Evolutionary conservation across 257 asterid species (phyloP).

Genomic region (Scutellaria galericulata): DNA sequence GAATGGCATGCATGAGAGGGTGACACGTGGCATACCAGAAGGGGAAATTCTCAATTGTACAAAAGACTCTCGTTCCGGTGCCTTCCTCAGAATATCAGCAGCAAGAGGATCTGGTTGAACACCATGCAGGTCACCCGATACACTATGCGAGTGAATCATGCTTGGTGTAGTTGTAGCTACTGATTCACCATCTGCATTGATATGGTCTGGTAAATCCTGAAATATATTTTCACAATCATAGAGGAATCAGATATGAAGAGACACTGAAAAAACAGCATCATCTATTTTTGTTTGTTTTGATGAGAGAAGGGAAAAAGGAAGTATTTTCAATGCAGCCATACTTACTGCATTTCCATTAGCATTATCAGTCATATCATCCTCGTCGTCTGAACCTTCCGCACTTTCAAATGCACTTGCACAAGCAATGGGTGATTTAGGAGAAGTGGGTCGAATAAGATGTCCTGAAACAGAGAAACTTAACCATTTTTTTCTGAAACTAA

Average conservation of each 20-base stretch:
- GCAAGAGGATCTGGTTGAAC: slow-evolving; percentile 95
- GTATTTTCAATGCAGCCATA: slow-evolving; percentile 29
- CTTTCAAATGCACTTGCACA: slow-evolving; percentile 95
- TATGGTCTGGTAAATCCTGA: slow-evolving; percentile 60
- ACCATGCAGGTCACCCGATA: slow-evolving; percentile 88
- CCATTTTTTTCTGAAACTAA: slow-evolving; percentile 45
- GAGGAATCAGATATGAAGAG: too few relatives aligned
- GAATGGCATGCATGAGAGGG: slow-evolving; percentile 33
- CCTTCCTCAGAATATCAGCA: slow-evolving; percentile 90
- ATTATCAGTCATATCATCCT: slow-evolving; percentile 64
- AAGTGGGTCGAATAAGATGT: slow-evolving; percentile 66
- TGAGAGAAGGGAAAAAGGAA: neutral
- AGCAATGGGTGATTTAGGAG: slow-evolving; percentile 93
- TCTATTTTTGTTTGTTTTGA: too few relatives aligned
- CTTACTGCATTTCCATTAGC: slow-evolving; percentile 76
- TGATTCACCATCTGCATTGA: slow-evolving; percentile 59
- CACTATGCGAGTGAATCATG: slow-evolving; percentile 87
- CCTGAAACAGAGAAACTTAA: slow-evolving; percentile 36
- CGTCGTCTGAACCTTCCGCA: slow-evolving; percentile 91
- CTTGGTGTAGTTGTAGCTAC: slow-evolving; percentile 60
- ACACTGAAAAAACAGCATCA: too few relatives aligned
- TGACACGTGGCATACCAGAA: slow-evolving; percentile 53
- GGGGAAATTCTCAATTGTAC: slow-evolving; percentile 86
- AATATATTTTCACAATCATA: slow-evolving; percentile 43
- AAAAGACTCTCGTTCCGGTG: slow-evolving; percentile 91